Conservation (phyloP, 1,284 basidiomycete genomes). For the Vanrija sp. region DNA sequence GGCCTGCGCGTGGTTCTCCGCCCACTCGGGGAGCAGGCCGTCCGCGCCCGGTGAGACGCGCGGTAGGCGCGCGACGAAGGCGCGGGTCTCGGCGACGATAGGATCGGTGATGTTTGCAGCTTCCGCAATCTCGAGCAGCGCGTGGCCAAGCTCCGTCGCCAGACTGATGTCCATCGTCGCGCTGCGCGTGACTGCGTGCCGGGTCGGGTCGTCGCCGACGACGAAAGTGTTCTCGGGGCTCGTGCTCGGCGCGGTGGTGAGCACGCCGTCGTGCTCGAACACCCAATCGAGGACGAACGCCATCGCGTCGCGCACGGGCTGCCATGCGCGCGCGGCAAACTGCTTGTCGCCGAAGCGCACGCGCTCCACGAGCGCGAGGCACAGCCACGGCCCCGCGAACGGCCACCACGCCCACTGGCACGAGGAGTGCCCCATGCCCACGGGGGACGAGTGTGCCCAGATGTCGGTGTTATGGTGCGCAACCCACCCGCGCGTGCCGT, state of each 20-base stretch:
- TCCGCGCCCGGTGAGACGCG: neutral
- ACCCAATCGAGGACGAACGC: neutral
- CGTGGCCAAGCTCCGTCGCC: neutral
- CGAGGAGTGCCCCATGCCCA: neutral
- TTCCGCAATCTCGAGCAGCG: neutral
- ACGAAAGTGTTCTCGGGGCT: constrained; percentile 12
- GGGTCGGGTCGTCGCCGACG: neutral
- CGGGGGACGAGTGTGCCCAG: constrained; percentile 1
- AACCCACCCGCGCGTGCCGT: constrained; percentile 9
- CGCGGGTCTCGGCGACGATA: neutral
- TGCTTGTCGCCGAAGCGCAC: neutral
- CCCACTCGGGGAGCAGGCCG: constrained; percentile 10
- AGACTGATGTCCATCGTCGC: constrained; percentile 7
- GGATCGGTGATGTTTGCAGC: neutral
- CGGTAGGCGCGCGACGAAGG: neutral
- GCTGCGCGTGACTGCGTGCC: constrained; percentile 12
- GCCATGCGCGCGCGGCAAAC: too few species aligned
- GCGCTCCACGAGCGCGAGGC: constrained; percentile 3
- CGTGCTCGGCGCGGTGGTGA: constrained; percentile 6
- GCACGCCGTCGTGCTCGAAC: neutral
- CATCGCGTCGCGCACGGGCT: neutral
- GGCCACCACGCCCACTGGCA: constrained; percentile 9
- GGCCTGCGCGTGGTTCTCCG: constrained; percentile 1
- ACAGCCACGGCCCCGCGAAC: constrained; percentile 7
- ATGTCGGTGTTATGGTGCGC: constrained; percentile 14